phyloP scores from a whole-genome alignment of 2,329 filamentous ascomycete genomes.

The Ustulina deusta region DNA sequence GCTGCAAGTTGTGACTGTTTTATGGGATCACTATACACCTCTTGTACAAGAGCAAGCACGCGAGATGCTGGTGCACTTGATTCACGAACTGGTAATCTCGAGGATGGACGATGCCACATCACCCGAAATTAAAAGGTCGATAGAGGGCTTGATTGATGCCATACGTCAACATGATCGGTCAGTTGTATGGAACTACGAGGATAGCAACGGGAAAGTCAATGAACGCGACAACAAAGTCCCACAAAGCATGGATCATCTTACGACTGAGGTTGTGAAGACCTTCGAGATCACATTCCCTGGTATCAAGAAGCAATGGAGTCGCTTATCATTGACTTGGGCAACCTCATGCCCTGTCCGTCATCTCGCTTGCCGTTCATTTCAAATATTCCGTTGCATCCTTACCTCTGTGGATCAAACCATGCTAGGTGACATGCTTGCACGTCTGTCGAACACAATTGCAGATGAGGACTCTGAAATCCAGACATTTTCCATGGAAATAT shows the following conservation, averaged over 20 bases:
- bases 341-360: conserved; percentile 96
- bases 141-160: conserved; percentile 88
- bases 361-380: conserved; percentile 95
- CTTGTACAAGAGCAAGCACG: conserved; percentile 96
- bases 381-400: conserved; percentile 94
- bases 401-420: conserved; percentile 91
- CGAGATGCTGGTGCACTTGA: conserved; percentile 97
- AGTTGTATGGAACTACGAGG: conserved; percentile 94
- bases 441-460: conserved; percentile 95
- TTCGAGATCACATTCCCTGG: conserved; percentile 87
- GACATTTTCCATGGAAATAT: conserved; percentile 96
- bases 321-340: conserved; percentile 91
- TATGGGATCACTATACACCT: conserved; percentile 97
- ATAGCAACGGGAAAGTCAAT: conserved; percentile 83
- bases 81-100: conserved; percentile 92
- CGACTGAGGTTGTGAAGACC: conserved; percentile 83
- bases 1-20: conserved; percentile 88
- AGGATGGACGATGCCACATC: conserved; percentile 77
- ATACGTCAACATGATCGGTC: conserved; percentile 86
- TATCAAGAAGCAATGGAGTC: conserved; percentile 91
- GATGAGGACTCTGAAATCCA: conserved; percentile 95
- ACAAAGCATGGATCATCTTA: conserved; percentile 85
- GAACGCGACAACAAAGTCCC: conserved; percentile 84
- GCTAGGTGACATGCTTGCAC: conserved; percentile 95
- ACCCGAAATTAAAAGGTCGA: conserved; percentile 72